These are phyloP conservation scores for Pelargonium nanum DNA, from an alignment of 345 rosid genomes.

Conservation along the genomic window DNA sequence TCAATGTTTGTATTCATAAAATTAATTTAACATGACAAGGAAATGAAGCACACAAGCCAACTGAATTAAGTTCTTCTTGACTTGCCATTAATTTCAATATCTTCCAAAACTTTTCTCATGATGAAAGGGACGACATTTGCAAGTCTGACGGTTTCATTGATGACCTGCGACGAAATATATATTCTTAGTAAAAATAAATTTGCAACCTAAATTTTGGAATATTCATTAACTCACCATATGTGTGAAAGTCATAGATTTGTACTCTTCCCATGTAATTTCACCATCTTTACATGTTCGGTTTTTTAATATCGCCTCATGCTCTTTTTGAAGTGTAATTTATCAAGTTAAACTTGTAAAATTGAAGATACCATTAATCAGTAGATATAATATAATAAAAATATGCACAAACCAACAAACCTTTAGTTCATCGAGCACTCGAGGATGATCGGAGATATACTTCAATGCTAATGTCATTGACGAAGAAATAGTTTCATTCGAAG, in stretches of 20 bases:
- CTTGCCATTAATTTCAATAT: slow-evolving; percentile 26
- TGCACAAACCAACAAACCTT: too few relatives aligned
- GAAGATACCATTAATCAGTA: too few relatives aligned
- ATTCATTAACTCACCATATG: slow-evolving; percentile 5
- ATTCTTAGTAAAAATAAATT: too few relatives aligned
- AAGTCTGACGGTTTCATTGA: slow-evolving; percentile 36
- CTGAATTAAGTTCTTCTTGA: too few relatives aligned
- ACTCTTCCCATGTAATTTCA: slow-evolving; percentile 7
- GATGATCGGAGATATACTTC: neutral
- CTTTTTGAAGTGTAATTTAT: slow-evolving; percentile 11
- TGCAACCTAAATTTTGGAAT: neutral
- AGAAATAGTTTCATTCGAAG: neutral
- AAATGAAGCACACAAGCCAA: too few relatives aligned
- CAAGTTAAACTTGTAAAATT: too few relatives aligned
- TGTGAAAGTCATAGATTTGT: slow-evolving; percentile 6
- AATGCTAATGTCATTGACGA: neutral
- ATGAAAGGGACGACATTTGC: slow-evolving; percentile 27
- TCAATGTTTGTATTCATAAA: too few relatives aligned
- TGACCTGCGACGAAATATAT: slow-evolving; percentile 13
- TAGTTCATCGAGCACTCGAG: neutral
- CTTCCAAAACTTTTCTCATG: slow-evolving; percentile 26
- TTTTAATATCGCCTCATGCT: slow-evolving; percentile 22
- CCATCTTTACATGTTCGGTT: slow-evolving; percentile 6
- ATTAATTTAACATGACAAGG: too few relatives aligned
- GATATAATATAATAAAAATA: too few relatives aligned